These are phyloP conservation scores for Tillandsia leiboldiana DNA, from an alignment of 176 grass and related monocot species.

Conservation along the genomic window DNA sequence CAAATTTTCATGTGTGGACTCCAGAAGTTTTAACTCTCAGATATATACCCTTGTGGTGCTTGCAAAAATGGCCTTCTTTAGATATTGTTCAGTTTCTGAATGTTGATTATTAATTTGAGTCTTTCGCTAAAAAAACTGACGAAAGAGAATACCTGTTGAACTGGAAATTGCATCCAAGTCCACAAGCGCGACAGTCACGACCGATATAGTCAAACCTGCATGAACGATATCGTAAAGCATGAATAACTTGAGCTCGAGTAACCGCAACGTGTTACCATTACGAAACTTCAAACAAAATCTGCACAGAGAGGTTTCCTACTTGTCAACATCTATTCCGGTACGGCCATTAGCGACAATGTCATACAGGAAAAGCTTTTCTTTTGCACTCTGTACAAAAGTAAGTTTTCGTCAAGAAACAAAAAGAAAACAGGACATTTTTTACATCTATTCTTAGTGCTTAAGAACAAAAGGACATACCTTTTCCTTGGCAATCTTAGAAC, in stretches of 20 bases:
- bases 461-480: constrained; percentile 37
- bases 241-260: not conserved
- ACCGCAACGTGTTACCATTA: not conserved
- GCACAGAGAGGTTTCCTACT: constrained; percentile 39
- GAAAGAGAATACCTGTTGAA: constrained; percentile 54
- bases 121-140: not conserved
- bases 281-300: constrained; percentile 13
- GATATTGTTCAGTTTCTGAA: too few species aligned
- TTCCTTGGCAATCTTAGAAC: constrained; percentile 34
- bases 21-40: too few species aligned
- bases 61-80: too few species aligned
- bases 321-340: constrained; percentile 98
- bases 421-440: constrained; percentile 3
- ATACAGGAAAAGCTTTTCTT: constrained; percentile 85
- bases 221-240: constrained; percentile 14
- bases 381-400: constrained; percentile 43
- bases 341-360: constrained; percentile 98
- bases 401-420: constrained; percentile 18
- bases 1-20: too few species aligned
- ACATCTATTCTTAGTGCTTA: not conserved
- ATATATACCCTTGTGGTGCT: too few species aligned
- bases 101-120: too few species aligned
- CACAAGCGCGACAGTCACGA: constrained; percentile 87
- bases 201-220: constrained; percentile 95
- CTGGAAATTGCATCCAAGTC: constrained; percentile 89